Evolutionary conservation across 805 yeast genomes (phyloP), one percentile per base, ranked within the genome.

Genomic region (Candida ulmi): DNA sequence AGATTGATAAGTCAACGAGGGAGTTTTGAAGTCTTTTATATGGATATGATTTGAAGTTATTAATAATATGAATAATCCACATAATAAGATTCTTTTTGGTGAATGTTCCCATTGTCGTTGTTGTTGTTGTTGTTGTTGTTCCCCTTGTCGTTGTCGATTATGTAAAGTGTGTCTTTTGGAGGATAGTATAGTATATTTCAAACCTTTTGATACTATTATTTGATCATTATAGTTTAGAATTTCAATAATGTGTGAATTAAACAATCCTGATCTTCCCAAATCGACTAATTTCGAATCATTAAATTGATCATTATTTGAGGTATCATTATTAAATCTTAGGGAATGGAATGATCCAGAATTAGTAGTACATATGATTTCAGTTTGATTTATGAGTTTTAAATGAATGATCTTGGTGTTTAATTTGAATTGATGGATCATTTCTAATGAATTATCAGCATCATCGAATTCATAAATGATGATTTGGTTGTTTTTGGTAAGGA

Each of bases 11-110:
- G 5, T 63, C 34, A 1, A 57, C 42, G 11, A 66, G 64, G 8
- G 66, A 59, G 17, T 58, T 60, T 12, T 26, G 2, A 67, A 51
- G 43, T 66, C 69, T 23, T 68, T 48, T 2, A 74, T 42, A 36
- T 67, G 69, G 1, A 74, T 43, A 5, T 55, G 46, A 27, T 52
- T 53, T 9, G 56, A 21, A 11, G 39, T 33, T 15, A 41, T 18
- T 2, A 38, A 11, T 11, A 44, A 16, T 4, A 46, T 11, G 28
- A 44, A 46, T 2, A 44, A 48, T 24, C 32, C 17, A 2, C 35
- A 8, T 4, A n/a, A 9, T 4, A 37, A 11, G 3, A 44, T 9
- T 2, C 18, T 23, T 5, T 27, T 33, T 15, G 47, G 44, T 6
- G 28, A 29, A 12, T 33, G 12, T 5, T 41, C 42, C 44, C 49